Base-by-base conservation (phyloP, 768 basidiomycete genomes). In the Tricholoma terreum region DNA sequence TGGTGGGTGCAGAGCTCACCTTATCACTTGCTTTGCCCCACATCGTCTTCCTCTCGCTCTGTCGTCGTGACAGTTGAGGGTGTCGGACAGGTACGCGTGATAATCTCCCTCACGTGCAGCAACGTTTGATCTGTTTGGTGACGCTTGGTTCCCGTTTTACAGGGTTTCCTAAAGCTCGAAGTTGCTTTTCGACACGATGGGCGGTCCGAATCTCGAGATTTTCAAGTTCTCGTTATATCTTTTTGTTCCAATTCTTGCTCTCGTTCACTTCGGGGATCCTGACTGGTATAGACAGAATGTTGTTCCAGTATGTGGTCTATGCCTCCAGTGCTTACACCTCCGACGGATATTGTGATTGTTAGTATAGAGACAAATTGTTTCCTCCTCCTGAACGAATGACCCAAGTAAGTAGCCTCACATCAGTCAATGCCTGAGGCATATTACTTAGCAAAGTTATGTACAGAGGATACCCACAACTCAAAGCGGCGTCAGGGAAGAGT, bases 151-250 rank as follows among this genome's bases (percentile, higher is more conserved):
- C n/a, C n/a, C n/a, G 21, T 22, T 22, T 48, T 19, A 48, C 17
- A 4, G 19, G 12, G 6, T 48, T 9, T 27, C 24, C 24, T 2
- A 27, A 2, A 27, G 6, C 24, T 27, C 24, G 2, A 6, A 6
- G 6, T 17, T 17, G 6, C 30, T 22, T 7, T 21, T n/a, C 38
- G 36, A 53, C 38, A 56, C 36, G n/a, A 66, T 66, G 65, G 65
- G 63, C 30, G 65, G 89, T 10, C 84, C 90, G 34, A 90, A 89
- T 69, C 84, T 94, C 54, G 92, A 94, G 71, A 81, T 94, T 15
- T 92, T 94, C 85, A 94, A 93, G 74, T 94, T 94, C 64, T 84
- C 84, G 3, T 72, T 92, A 15, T 94, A 94, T 71, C 84, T 94
- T 55, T 92, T 92, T 64, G 85, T 92, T 57, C 92, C 92, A 9